Evolutionary conservation across 495 filamentous ascomycete genomes (phyloP).

Genomic region (Choiromyces venosus): DNA sequence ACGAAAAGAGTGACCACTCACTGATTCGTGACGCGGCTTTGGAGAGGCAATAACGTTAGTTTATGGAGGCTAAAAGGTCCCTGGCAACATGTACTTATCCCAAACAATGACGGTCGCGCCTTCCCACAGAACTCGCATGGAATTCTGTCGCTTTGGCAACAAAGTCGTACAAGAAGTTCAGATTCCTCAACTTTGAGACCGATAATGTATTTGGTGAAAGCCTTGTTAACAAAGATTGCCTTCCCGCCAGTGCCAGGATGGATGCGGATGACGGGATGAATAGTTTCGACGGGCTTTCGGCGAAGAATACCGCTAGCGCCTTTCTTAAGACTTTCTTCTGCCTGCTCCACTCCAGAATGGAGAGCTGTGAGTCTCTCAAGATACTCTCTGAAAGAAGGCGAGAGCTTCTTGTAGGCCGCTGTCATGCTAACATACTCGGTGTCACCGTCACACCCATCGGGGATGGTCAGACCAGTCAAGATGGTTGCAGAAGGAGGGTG

Average conservation of each 20-base stretch:
- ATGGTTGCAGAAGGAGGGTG: slow-evolving; percentile 64
- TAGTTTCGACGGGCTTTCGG: slow-evolving; percentile 63
- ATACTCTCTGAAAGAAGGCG: slow-evolving; percentile 62
- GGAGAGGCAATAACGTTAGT: not conserved
- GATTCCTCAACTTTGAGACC: slow-evolving; percentile 74
- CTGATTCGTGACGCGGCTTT: slow-evolving; percentile 28
- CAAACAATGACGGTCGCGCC: slow-evolving; percentile 80
- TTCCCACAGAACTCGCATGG: slow-evolving; percentile 85
- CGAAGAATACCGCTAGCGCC: slow-evolving; percentile 61
- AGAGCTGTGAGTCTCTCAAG: slow-evolving; percentile 70
- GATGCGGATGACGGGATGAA: slow-evolving; percentile 72
- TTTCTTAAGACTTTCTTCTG: slow-evolving; percentile 52
- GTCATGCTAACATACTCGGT: slow-evolving; percentile 58
- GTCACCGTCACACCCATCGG: slow-evolving; percentile 56
- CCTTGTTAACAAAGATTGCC: slow-evolving; percentile 73
- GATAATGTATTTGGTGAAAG: slow-evolving; percentile 66
- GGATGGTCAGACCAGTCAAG: slow-evolving; percentile 58
- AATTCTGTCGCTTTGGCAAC: slow-evolving; percentile 78
- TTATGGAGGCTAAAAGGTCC: not conserved
- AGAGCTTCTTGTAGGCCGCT: slow-evolving; percentile 67
- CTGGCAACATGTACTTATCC: slow-evolving; percentile 55
- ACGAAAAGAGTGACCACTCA: not conserved
- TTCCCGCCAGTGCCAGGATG: slow-evolving; percentile 84
- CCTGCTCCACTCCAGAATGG: slow-evolving; percentile 72
- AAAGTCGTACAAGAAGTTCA: slow-evolving; percentile 86